A percentile compares a stretch with the other conserved stretches of the same genome.
These are phyloP conservation scores for Pelargonium australe DNA, from an alignment of 441 rosid genomes.

Conservation along the genomic window DNA sequence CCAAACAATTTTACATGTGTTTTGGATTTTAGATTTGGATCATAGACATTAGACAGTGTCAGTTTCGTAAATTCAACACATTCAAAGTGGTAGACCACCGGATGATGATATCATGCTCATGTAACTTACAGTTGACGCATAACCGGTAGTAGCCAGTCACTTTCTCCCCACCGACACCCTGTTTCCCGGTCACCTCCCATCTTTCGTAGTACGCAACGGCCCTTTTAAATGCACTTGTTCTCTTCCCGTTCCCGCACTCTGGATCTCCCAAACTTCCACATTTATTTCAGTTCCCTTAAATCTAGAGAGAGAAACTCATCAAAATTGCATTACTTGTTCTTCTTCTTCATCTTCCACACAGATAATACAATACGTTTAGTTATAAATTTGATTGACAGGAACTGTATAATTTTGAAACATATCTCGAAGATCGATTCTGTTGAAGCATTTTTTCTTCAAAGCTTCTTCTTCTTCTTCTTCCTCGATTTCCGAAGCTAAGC, in stretches of 20 bases:
- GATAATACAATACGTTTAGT: neutral
- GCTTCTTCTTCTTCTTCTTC: slow-evolving; percentile 1
- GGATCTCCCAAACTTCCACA: neutral
- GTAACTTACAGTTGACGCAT: slow-evolving; percentile 16
- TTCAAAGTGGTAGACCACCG: too few relatives aligned
- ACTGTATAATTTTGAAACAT: too few relatives aligned
- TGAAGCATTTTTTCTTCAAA: neutral
- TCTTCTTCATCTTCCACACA: neutral
- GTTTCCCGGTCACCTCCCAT: slow-evolving; percentile 18
- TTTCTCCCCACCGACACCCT: slow-evolving; percentile 34
- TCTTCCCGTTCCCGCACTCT: slow-evolving; percentile 26
- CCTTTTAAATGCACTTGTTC: slow-evolving; percentile 18
- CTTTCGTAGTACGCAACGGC: slow-evolving; percentile 11
- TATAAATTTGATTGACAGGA: neutral
- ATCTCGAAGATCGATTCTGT: neutral
- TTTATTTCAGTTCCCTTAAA: slow-evolving; percentile 1
- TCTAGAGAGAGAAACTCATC: too few relatives aligned
- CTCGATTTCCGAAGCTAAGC: neutral
- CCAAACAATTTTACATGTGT: too few relatives aligned
- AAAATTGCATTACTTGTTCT: too few relatives aligned
- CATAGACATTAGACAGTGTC: slow-evolving; percentile 10
- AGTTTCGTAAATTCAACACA: slow-evolving; percentile 10
- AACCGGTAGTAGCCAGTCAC: slow-evolving; percentile 30
- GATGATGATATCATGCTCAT: neutral
- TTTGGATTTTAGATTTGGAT: too few relatives aligned